Evolutionary conservation across 202 grass and related monocot genomes (phyloP), one percentile per base, ranked within the genome.

Genomic region (Zizania palustris): DNA sequence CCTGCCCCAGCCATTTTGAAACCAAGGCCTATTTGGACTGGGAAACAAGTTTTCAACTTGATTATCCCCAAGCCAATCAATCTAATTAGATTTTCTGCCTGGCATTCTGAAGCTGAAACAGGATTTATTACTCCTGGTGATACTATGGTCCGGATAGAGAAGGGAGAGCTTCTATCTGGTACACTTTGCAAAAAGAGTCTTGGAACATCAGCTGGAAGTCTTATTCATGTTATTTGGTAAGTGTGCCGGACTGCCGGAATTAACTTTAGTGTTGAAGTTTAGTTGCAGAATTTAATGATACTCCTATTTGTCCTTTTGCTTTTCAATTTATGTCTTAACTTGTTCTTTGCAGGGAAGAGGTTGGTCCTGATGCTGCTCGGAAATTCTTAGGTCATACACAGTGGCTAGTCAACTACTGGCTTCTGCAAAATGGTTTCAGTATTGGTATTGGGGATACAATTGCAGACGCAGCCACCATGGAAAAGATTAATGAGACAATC

Each of bases 61-160:
- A 97, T 97, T 82, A 97, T 97, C 36, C 94, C 94, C 6, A 97
- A 97, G 77, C 94, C 86, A 86, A 97, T 97, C 82, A 97, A 97
- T 62, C 79, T 97, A 21, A 92, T 93, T 41, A 78, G 94, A 45
- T 86, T 77, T 89, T 93, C 94, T 65, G 91, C 94, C 42, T 97
- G 94, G 94, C 91, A 97, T 74, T 9, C 60, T 4, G 94, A 97
- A 83, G 3, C 85, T 42, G 94, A 97, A 87, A 82, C 76, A 7
- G 94, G 94, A 67, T 86, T 88, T 79, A 93, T 97, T 48, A 97
- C 91, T 69, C 91, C 91, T 38, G 95, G 91, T 53, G 95, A 97
- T 90, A 97, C 95, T 36, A 45, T 97, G 72, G 95, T 97, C 38
- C 74, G 91, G 38, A 97, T 94, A 66, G 95, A 97, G 70, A 97